Evolutionary conservation across 2,329 filamentous ascomycete species (phyloP).

Genomic region (Fusarium neocosmosporiellum): DNA sequence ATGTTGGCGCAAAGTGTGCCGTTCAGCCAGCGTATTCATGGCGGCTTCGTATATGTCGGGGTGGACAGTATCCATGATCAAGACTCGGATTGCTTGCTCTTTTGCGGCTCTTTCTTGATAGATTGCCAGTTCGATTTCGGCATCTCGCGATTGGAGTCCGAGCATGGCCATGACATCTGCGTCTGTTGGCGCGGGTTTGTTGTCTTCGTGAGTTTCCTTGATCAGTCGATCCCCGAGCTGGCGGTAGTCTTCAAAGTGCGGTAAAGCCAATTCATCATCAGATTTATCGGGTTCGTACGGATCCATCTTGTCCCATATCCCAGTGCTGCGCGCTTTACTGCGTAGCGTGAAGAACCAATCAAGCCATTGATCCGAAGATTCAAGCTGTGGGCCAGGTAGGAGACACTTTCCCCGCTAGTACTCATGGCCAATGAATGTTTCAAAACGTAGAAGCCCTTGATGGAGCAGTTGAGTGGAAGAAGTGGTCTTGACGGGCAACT

Average conservation of each 20-base stretch:
- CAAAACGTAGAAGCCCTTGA: not conserved
- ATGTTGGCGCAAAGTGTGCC: not conserved
- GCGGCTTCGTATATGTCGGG: not conserved
- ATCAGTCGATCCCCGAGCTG: not conserved
- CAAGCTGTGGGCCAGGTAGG: not conserved
- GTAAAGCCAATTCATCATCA: not conserved
- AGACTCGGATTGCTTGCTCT: not conserved
- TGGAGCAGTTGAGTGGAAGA: not conserved
- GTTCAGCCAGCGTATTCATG: not conserved
- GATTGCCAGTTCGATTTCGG: not conserved
- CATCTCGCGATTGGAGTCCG: not conserved
- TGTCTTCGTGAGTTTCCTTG: not conserved
- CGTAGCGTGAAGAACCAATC: not conserved
- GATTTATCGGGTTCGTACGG: not conserved
- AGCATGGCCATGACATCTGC: not conserved
- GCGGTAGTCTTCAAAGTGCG: not conserved
- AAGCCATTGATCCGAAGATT: not conserved
- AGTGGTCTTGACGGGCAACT: not conserved
- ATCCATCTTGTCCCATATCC: not conserved
- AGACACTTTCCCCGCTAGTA: not conserved
- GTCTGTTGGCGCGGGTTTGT: not conserved
- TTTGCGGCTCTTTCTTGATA: not conserved
- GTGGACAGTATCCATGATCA: not conserved
- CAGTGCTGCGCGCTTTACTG: not conserved
- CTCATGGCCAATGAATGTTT: not conserved